Evolutionary conservation across 257 asterid genomes (phyloP).

Genomic region (Nicotiana obtusifolia): DNA sequence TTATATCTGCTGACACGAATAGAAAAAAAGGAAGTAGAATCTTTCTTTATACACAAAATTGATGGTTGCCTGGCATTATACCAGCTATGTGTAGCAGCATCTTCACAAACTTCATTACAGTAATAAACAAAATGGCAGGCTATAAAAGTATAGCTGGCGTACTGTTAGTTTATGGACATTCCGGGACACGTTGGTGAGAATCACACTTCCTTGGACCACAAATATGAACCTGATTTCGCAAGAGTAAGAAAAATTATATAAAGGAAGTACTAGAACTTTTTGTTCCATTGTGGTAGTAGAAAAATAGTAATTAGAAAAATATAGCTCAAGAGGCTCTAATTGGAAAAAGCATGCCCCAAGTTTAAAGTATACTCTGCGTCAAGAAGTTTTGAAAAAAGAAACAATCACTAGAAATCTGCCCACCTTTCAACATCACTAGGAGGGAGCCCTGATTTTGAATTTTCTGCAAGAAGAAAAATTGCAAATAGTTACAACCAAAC

Average conservation of each 20-base stretch:
- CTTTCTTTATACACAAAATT: background rate
- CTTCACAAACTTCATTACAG: background rate
- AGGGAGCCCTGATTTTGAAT: constrained; percentile 71
- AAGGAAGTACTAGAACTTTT: background rate
- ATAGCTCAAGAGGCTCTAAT: background rate
- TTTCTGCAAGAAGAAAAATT: constrained; percentile 37
- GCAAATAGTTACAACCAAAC: background rate
- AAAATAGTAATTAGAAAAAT: background rate
- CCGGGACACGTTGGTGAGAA: constrained; percentile 44
- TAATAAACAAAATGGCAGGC: background rate
- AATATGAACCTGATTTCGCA: constrained; percentile 57
- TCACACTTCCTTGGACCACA: constrained; percentile 63
- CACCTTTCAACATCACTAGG: constrained; percentile 84
- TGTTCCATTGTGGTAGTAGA: background rate
- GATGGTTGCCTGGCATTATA: background rate
- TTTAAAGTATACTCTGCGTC: background rate
- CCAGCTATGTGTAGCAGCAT: background rate
- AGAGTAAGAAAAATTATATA: constrained; percentile 3
- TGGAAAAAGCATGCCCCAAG: background rate
- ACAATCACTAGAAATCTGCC: background rate
- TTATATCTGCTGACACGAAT: background rate
- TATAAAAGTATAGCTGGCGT: background rate
- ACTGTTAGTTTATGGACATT: constrained; percentile 51
- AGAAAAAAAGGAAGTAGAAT: background rate
- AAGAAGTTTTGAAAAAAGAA: background rate